phyloP scores from a whole-genome alignment of 352 stramenopile species.

The Phytophthora tubulina region DNA sequence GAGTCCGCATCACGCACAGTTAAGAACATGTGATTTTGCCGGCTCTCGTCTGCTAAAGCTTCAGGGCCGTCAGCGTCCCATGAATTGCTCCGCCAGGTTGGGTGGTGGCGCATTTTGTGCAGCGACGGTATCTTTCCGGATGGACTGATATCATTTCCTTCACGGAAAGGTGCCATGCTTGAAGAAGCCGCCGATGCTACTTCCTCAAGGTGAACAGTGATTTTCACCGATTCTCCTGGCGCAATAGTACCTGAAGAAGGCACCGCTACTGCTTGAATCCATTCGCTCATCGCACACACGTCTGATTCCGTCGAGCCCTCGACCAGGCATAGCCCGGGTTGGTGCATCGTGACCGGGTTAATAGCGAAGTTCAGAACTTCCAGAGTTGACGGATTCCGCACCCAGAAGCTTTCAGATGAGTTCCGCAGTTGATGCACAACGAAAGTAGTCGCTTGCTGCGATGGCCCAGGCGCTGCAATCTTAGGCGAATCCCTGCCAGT shows the following conservation, averaged over 20 bases:
- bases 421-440: constrained; percentile 77
- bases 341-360: constrained; percentile 71
- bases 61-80: constrained; percentile 75
- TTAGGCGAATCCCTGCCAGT: constrained; percentile 46
- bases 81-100: constrained; percentile 85
- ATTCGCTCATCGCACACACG: constrained; percentile 83
- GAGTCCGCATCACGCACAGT: constrained; percentile 78
- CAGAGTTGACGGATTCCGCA: constrained; percentile 76
- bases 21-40: constrained; percentile 80
- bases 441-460: constrained; percentile 30
- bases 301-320: constrained; percentile 62
- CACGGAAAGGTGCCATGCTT: constrained; percentile 33
- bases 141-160: constrained; percentile 41
- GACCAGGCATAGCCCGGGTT: constrained; percentile 71
- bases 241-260: constrained; percentile 78
- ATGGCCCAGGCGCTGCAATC: constrained; percentile 31
- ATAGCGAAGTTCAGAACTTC: constrained; percentile 83
- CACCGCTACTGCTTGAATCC: constrained; percentile 75
- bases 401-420: constrained; percentile 79
- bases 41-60: constrained; percentile 46
- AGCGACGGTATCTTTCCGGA: constrained; percentile 51
- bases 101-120: constrained; percentile 84
- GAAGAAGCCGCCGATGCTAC: constrained; percentile 36
- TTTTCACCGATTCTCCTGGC: constrained; percentile 79
- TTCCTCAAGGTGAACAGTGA: constrained; percentile 85